Evolutionary conservation across 441 rosid genomes (phyloP).

Genomic region (Codiaeum variegatum): DNA sequence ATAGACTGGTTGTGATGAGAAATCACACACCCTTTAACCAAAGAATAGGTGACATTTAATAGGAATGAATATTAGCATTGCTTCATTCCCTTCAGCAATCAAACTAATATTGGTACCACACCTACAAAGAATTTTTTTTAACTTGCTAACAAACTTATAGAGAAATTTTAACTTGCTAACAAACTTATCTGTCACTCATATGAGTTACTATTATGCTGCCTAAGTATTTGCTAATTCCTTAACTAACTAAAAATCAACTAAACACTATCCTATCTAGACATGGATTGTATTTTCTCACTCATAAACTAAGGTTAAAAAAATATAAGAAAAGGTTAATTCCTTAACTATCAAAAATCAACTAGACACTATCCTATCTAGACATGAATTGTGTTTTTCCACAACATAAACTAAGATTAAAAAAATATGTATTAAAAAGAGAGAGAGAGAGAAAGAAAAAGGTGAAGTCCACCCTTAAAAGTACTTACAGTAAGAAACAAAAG

Average conservation of each 20-base stretch:
- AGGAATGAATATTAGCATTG: not conserved
- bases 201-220: not conserved
- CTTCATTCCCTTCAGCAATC: not conserved
- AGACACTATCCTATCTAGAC: not conserved
- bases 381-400: not conserved
- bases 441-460: not conserved
- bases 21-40: not conserved
- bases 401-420: not conserved
- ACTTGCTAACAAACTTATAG: not conserved
- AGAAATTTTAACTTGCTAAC: not conserved
- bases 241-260: not conserved
- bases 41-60: not conserved
- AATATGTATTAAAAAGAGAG: no score
- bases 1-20: not conserved
- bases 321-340: no score
- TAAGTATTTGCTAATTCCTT: not conserved
- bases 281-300: not conserved
- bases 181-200: not conserved
- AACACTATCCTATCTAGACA: not conserved
- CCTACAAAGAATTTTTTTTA: not conserved
- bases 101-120: not conserved
- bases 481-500: conserved; percentile 75
- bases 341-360: not conserved
- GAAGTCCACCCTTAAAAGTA: conserved; percentile 3
- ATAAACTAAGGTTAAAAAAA: no score